phyloP scores from a whole-genome alignment of 495 filamentous ascomycete genomes.

The Amphirosellinia nigrospora region DNA sequence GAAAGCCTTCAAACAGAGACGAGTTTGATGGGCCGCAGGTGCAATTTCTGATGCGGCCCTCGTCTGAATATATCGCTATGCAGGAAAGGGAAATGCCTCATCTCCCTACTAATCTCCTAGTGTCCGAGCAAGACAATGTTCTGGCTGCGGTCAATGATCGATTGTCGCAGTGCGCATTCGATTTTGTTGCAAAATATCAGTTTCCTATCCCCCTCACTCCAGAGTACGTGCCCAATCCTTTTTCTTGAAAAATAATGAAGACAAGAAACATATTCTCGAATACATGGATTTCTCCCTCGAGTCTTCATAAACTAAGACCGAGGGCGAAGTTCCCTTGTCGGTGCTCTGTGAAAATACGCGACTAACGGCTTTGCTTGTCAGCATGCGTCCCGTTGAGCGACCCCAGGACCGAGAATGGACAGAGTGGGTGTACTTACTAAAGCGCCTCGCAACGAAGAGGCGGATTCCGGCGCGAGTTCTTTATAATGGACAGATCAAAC shows the following conservation, averaged over 20 bases:
- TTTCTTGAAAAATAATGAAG: not conserved
- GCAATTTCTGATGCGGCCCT: slow-evolving; percentile 74
- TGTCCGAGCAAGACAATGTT: slow-evolving; percentile 83
- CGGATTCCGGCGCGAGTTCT: slow-evolving; percentile 81
- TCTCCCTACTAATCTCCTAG: slow-evolving; percentile 80
- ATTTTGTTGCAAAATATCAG: slow-evolving; percentile 88
- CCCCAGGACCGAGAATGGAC: slow-evolving; percentile 88
- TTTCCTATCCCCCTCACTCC: slow-evolving; percentile 82
- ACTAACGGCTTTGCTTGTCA: slow-evolving; percentile 8
- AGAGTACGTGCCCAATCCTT: slow-evolving; percentile 45
- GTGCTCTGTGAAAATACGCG: not conserved
- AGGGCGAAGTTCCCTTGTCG: not conserved
- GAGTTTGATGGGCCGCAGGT: slow-evolving; percentile 83
- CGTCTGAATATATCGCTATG: slow-evolving; percentile 67
- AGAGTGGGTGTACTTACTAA: slow-evolving; percentile 89
- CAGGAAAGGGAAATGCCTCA: slow-evolving; percentile 80
- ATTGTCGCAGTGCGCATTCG: slow-evolving; percentile 82
- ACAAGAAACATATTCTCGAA: not conserved
- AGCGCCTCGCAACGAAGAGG: slow-evolving; percentile 82
- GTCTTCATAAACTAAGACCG: not conserved
- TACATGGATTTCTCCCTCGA: not conserved
- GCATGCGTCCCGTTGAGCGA: slow-evolving; percentile 75
- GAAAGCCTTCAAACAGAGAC: slow-evolving; percentile 80
- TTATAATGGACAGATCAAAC: slow-evolving; percentile 89
- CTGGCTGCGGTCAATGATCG: slow-evolving; percentile 81